phyloP scores from a whole-genome alignment of 371 early-diverging fungal species.

The Funneliformis caledonium region DNA sequence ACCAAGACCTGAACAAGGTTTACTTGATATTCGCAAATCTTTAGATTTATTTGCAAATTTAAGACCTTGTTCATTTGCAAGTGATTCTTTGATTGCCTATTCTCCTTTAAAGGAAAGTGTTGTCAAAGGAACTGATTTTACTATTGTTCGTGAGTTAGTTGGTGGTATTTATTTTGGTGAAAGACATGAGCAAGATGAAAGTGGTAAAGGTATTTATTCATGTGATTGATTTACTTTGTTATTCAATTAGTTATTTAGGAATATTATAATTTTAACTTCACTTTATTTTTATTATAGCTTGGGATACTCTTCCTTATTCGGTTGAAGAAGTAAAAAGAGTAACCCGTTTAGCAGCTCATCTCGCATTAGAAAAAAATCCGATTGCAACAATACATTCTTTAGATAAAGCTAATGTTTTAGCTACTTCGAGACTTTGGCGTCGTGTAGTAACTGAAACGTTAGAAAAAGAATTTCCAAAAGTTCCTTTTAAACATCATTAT shows the following conservation, averaged over 20 bases:
- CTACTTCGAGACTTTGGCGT: slow-evolving; percentile 96
- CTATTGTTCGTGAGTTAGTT: slow-evolving; percentile 92
- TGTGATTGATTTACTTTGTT: background rate
- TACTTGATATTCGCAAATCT: slow-evolving; percentile 88
- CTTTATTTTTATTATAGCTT: slow-evolving; percentile 53
- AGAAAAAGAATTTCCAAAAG: slow-evolving; percentile 82
- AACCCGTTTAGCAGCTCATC: slow-evolving; percentile 87
- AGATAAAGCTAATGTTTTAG: slow-evolving; percentile 98
- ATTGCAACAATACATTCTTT: slow-evolving; percentile 89
- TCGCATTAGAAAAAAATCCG: slow-evolving; percentile 79
- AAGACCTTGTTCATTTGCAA: slow-evolving; percentile 92
- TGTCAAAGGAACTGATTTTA: slow-evolving; percentile 88
- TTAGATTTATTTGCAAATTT: slow-evolving; percentile 95
- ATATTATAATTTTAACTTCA: background rate
- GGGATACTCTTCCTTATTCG: slow-evolving; percentile 92
- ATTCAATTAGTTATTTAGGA: background rate
- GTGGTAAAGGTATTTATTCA: slow-evolving; percentile 62
- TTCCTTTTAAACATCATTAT: slow-evolving; percentile 83
- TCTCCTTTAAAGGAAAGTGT: slow-evolving; percentile 91
- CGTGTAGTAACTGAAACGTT: slow-evolving; percentile 87
- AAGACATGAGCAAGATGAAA: slow-evolving; percentile 82
- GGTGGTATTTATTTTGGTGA: slow-evolving; percentile 98
- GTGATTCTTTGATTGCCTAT: slow-evolving; percentile 75
- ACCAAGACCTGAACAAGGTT: slow-evolving; percentile 94
- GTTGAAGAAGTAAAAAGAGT: slow-evolving; percentile 90